Evolutionary conservation across 129 eudicot genomes (phyloP), one percentile per base, ranked within the genome.

Genomic region (Dittrichia graveolens): DNA sequence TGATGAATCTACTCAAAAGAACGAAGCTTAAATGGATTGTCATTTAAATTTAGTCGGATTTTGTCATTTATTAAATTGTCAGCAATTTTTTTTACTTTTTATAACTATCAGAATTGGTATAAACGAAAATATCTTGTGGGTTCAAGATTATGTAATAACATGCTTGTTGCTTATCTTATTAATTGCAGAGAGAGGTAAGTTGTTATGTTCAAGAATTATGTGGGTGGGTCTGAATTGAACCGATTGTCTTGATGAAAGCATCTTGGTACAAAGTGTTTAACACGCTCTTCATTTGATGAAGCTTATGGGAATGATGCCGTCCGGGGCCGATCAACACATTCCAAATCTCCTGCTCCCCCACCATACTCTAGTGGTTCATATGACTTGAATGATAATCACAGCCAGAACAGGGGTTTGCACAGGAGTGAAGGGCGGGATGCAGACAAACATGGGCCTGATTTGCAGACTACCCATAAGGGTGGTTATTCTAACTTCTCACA

Each of bases 111-210:
- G 0, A 24, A 24, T 24, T 24, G 31, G 31, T 24, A 24, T 24
- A 24, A 24, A 24, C 2, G 31, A 3, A 6, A 12, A 7, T 54
- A 11, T 58, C 39, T 49, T 47, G 12, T 55, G 63, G 38, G 24
- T 19, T 8, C 14, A 65, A 52, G 31, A 8, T 47, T 38, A 10
- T 70, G 41, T 74, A 49, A 71, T 85, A 82, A 83, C 73, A 5
- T 72, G 86, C 70, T 70, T 86, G 80, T 75, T 89, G 76, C 71
- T 82, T 71, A 62, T 83, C 31, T n/a, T 81, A 66, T 48, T 73
- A 62, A 73, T 73, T 89, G 96, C 97, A 89, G 97, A 87, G 58
- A 89, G 87, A 91, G 97, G 97, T 91, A 91, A 91, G 97, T 91
- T 84, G 79, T 84, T 89, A 80, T 77, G 75, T 84, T 82, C 95